phyloP scores from a whole-genome alignment of 768 basidiomycete genomes.

The Trametes sanguinea region DNA sequence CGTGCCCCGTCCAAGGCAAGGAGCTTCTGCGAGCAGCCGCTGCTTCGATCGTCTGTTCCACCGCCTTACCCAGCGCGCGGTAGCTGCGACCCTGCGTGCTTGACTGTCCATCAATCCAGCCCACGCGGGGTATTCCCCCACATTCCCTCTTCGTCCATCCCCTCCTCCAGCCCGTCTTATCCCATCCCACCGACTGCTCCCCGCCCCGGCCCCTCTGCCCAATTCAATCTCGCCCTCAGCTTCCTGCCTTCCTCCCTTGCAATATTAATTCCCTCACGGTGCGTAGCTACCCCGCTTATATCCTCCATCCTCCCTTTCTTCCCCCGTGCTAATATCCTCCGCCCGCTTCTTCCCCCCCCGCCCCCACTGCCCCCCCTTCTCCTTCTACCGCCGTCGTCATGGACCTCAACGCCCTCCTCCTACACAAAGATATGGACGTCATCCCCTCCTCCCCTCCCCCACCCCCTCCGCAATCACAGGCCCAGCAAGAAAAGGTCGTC shows the following conservation, averaged over 20 bases:
- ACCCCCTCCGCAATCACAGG: conserved; percentile 16
- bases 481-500: conserved; percentile 40
- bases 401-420: conserved; percentile 21
- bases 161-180: background rate
- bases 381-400: conserved; percentile 8
- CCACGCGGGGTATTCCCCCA: conserved; percentile 22
- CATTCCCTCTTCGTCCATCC: conserved; percentile 12
- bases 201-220: conserved; percentile 18
- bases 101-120: conserved; percentile 14
- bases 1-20: background rate
- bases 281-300: conserved; percentile 9
- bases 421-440: conserved; percentile 26
- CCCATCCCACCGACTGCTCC: conserved; percentile 7
- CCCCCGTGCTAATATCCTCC: conserved; percentile 17
- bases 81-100: conserved; percentile 12
- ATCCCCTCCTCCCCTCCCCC: conserved; percentile 23
- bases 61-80: conserved; percentile 14
- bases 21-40: conserved; percentile 3
- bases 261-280: conserved; percentile 7
- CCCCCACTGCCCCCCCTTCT: conserved; percentile 8
- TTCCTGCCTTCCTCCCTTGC: background rate
- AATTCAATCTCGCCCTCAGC: background rate
- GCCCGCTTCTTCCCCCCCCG: conserved; percentile 15
- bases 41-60: conserved; percentile 13
- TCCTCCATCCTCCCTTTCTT: conserved; percentile 3